Base-by-base conservation (phyloP, 331 rosid genomes). In the Telfairia occidentalis region DNA sequence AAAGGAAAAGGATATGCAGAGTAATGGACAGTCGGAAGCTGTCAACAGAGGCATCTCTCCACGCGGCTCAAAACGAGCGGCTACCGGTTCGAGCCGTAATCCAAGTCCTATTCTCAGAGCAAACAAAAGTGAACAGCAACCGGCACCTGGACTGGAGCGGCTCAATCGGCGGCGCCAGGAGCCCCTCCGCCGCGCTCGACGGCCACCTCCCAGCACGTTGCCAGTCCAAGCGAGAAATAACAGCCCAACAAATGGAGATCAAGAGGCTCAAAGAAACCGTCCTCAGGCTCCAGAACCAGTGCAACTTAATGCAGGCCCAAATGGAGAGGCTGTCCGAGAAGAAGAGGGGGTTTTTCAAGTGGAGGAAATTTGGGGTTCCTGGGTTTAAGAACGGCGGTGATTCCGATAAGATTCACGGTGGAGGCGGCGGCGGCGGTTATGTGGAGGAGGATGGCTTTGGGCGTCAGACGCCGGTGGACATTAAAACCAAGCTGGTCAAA, bases 11-110 rank as follows among this genome's bases (percentile, higher is more conserved):
- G 26, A 80, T 94, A 0, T 91, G 98, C 42, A 81, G 81, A 58
- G 71, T 94, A 38, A 86, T 94, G 37, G 98, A 94, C 81, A 85
- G 92, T 81, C 80, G 96, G 24, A 94, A 94, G 75, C 92, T 94
- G 15, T 86, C 96, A 15, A 85, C 89, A 10, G 98, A 94, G 76
- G 98, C 97, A 1, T 89, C 97, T 71, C 82, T 91, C 45, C 98
- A 94, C 61, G 97, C 98, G 10, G 89, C 96, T 21, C 97, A 94
- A 66, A 94, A 94, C 77, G 98, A 94, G 35, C 81, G 98, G 19
- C 79, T 94, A 34, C 97, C 98, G 0, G 93, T 94, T 4, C 87
- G 98, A 78, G 96, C 97, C 2, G 96, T 94, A 4, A 88, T 94
- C 78, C 98, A 90, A 77, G 96, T 94, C 4, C 88, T 94, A 2